Conservation (phyloP, 1,284 basidiomycete genomes). For the Boletus subluridellus region DNA sequence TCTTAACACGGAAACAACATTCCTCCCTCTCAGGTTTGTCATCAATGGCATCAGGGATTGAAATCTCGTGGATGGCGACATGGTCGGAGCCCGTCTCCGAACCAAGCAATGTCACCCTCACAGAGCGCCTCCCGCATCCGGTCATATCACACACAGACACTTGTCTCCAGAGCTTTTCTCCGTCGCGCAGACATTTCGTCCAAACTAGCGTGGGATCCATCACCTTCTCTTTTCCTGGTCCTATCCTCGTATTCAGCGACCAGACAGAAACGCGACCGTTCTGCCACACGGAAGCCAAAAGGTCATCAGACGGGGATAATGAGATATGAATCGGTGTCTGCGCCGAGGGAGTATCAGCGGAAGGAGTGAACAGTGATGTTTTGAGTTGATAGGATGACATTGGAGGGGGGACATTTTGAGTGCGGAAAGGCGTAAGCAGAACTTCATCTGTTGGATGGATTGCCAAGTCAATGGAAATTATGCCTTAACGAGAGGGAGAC, state of each 20-base stretch:
- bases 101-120: constrained; percentile 20
- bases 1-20: constrained; percentile 11
- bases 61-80: constrained; percentile 20
- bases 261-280: constrained; percentile 63
- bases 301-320: constrained; percentile 58
- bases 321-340: constrained; percentile 60
- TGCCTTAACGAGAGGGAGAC: constrained; percentile 37
- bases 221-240: constrained; percentile 59
- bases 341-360: neutral
- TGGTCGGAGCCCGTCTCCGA: constrained; percentile 23
- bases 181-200: constrained; percentile 36
- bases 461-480: constrained; percentile 27
- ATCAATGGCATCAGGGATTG: neutral
- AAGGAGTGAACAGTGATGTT: constrained; percentile 28
- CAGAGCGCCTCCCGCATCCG: constrained; percentile 1
- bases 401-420: constrained; percentile 92
- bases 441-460: constrained; percentile 50
- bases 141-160: constrained; percentile 31
- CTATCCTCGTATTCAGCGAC: constrained; percentile 62
- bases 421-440: constrained; percentile 88
- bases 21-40: constrained; percentile 3
- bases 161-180: constrained; percentile 38
- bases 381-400: constrained; percentile 79
- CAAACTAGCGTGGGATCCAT: constrained; percentile 58
- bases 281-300: constrained; percentile 70